phyloP scores from a whole-genome alignment of 768 basidiomycete genomes.

The Hysterangium stoloniferum region DNA sequence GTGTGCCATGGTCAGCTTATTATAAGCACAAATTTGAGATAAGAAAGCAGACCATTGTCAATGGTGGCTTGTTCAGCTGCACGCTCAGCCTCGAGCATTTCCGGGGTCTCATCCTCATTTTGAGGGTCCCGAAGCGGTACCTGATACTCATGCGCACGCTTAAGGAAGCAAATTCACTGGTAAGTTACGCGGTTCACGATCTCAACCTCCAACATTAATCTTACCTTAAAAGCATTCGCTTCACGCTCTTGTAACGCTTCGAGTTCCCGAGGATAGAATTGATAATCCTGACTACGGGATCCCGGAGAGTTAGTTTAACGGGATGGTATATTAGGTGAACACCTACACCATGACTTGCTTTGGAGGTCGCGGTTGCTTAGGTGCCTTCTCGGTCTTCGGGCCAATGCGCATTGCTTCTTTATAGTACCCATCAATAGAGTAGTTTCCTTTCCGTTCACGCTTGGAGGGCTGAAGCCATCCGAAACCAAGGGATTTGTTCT shows the following conservation, averaged over 20 bases:
- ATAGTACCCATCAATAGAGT: slow-evolving; percentile 94
- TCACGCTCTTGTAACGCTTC: too few relatives aligned
- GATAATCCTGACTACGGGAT: slow-evolving; percentile 76
- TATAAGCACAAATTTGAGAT: slow-evolving; percentile 4
- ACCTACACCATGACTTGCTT: slow-evolving; percentile 80
- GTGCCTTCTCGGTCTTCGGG: slow-evolving; percentile 52
- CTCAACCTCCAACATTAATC: too few relatives aligned
- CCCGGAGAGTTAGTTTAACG: slow-evolving; percentile 7
- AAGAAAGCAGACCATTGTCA: slow-evolving; percentile 70
- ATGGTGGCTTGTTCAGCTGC: slow-evolving; percentile 77
- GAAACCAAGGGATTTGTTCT: too few relatives aligned
- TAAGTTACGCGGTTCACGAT: too few relatives aligned
- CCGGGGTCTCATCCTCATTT: slow-evolving; percentile 70
- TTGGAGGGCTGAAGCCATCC: too few relatives aligned
- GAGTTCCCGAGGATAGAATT: slow-evolving; percentile 85
- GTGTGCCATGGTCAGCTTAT: neutral
- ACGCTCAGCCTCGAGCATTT: slow-evolving; percentile 78
- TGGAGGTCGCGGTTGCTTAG: slow-evolving; percentile 79
- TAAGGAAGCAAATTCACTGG: too few relatives aligned
- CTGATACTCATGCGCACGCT: slow-evolving; percentile 10
- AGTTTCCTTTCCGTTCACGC: too few relatives aligned
- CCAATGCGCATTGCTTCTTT: slow-evolving; percentile 82
- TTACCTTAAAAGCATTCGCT: too few relatives aligned
- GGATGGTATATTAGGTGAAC: too few relatives aligned
- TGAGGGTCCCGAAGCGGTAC: slow-evolving; percentile 49